A percentile compares a stretch with the other conserved stretches of the same genome.
Evolutionary conservation across 169 alveolate genomes (phyloP).

Genomic region (Cryptosporidium tyzzeri): DNA sequence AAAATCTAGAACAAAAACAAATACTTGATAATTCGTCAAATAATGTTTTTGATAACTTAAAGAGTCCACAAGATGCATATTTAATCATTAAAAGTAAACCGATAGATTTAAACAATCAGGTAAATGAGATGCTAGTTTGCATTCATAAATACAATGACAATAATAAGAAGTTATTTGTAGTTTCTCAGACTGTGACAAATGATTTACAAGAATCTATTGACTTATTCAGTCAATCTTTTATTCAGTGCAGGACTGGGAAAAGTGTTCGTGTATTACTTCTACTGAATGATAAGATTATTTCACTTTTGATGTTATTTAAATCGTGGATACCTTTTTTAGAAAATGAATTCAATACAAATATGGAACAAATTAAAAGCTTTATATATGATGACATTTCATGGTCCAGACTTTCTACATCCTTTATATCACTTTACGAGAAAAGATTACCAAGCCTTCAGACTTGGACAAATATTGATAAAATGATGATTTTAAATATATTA

Average conservation of each 20-base stretch:
- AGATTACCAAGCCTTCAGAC: conserved; percentile 51
- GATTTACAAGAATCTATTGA: conserved; percentile 31
- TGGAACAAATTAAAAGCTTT: conserved; percentile 23
- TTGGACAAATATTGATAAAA: conserved; percentile 33
- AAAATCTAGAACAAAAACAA: background rate
- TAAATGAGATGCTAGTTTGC: conserved; percentile 39
- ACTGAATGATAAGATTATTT: conserved; percentile 34
- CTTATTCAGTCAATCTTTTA: conserved; percentile 27
- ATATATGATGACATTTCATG: conserved; percentile 12
- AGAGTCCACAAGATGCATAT: background rate
- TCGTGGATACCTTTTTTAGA: conserved; percentile 70
- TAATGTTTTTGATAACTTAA: background rate
- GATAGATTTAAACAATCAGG: background rate
- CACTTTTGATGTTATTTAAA: conserved; percentile 25
- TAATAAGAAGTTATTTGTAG: conserved; percentile 33
- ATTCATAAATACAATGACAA: conserved; percentile 5
- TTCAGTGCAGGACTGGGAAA: background rate
- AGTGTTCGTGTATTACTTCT: background rate
- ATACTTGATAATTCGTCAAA: background rate
- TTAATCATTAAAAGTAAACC: background rate
- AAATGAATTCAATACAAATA: conserved; percentile 10
- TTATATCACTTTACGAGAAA: conserved; percentile 47
- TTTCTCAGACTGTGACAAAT: conserved; percentile 10
- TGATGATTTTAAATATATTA: conserved; percentile 22
- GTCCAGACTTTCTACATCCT: conserved; percentile 16